Evolutionary conservation across 495 filamentous ascomycete species (phyloP), one percentile per base, ranked within the genome.

Genomic region (Echria macrotheca): DNA sequence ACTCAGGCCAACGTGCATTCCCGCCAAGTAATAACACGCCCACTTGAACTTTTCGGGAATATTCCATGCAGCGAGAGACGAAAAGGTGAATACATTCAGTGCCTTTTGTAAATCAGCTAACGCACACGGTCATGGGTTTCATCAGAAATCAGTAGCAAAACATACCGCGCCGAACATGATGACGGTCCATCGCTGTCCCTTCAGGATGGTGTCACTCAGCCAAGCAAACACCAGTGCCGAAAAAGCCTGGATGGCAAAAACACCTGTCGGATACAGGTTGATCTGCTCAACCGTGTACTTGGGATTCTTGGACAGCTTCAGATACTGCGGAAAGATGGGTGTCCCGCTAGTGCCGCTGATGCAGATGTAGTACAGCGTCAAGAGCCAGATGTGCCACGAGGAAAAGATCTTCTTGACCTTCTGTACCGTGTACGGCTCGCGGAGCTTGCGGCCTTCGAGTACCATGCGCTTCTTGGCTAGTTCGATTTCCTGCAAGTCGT

Each of bases 161-260:
- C 37, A 15, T 25, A 29, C 60, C 4, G 55, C 24, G 4, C 67
- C 67, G 5, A 65, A 70, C 28, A 73, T 65, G 10, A 70, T 50
- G 45, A 71, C 68, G 3, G 67, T 78, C 78, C 78, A 82, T 8
- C 80, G 68, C 17, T 62, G 68, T 6, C 79, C 80, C 21, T 66
- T 62, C 18, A 80, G 70, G 4, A 81, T 37, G 1, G 72, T 70
- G 58, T 83, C 80, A 0, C 67, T 69, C 4, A 61, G 52, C 70
- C 68, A 68, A 10, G 68, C 61, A 43, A 71, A 66, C 12, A 69
- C 52, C 22, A 70, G 60, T 0, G 76, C 68, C 46, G 63, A 66
- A 12, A 75, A 46, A 5, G 75, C 70, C 1, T 69, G 57, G 5
- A 76, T 57, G 4, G 67, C 71, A 14, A 70, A 66, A 9, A 68